These are phyloP conservation scores for Myriangium duriaei DNA, from an alignment of 2,329 filamentous ascomycete genomes.

Conservation along the genomic window DNA sequence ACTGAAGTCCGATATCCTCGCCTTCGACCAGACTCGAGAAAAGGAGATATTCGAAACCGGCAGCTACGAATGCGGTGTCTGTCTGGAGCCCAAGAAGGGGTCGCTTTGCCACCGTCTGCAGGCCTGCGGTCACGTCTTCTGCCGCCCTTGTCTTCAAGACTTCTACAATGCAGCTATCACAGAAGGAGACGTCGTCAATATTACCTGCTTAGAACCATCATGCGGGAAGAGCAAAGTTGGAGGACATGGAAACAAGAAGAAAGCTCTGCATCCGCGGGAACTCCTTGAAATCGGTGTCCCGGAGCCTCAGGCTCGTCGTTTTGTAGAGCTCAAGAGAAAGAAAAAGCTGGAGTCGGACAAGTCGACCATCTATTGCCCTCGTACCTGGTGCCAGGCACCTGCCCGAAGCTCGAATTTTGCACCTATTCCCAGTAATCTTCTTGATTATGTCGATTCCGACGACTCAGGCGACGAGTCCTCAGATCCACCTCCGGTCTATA, in stretches of 20 bases:
- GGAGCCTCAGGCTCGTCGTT: constrained; percentile 65
- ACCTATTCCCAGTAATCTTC: constrained; percentile 31
- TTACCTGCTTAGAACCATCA: constrained; percentile 67
- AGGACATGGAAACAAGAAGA: constrained; percentile 31
- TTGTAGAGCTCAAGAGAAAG: constrained; percentile 83
- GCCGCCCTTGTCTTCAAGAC: constrained; percentile 70
- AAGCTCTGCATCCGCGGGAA: constrained; percentile 69
- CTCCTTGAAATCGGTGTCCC: constrained; percentile 43
- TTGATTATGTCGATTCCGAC: constrained; percentile 27
- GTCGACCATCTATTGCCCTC: constrained; percentile 81
- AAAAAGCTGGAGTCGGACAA: constrained; percentile 85
- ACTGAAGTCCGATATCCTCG: constrained; percentile 57
- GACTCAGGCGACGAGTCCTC: constrained; percentile 18
- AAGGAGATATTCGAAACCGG: constrained; percentile 65
- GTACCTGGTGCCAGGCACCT: constrained; percentile 83
- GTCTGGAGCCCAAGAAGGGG: constrained; percentile 86
- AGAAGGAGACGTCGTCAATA: constrained; percentile 66
- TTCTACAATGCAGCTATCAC: constrained; percentile 83
- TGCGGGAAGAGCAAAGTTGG: constrained; percentile 52
- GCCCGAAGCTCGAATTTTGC: constrained; percentile 47
- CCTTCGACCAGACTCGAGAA: constrained; percentile 65
- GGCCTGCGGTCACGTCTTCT: constrained; percentile 85
- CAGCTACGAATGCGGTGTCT: constrained; percentile 81
- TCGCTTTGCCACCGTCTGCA: constrained; percentile 66
- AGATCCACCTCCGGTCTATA: constrained; percentile 2